Base-by-base conservation (phyloP, 768 basidiomycete genomes). In the Hortiboletus campestris region DNA sequence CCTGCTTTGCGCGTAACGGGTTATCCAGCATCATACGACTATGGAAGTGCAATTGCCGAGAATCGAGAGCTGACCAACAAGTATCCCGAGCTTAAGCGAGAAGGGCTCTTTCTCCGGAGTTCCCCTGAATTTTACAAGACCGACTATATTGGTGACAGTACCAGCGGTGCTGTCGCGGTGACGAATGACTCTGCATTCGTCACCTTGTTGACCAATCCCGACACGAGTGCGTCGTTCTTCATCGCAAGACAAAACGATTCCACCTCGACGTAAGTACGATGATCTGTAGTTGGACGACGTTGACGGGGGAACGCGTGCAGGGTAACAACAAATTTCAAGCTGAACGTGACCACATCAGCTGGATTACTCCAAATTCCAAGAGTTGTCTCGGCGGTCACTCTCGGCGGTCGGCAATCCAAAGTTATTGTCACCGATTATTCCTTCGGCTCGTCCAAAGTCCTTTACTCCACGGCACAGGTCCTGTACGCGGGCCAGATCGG, bases 111-210 rank as follows among this genome's bases (percentile, higher is more conserved):
- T 77, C 71, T 93, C 19, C 84, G 91, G 28, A 88, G 86, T 59
- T 86, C 88, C 0, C 85, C 82, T 0, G 86, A 88, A 45, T 89
- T 93, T 66, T 82, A 84, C 70, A 88, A 91, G 73, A 94, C 91
- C 0, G 80, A 90, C 58, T 82, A 84, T 78, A 74, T 91, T 20
- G 85, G 83, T 4, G 80, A 89, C 61, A 78, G 82, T 22, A 80
- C 76, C 22, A 80, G 75, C 13, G 83, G 83, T 36, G 70, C 69
- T 13, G 76, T 79, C 25, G 63, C 58, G 0, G 64, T 76, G 41
- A 69, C 73, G n/a, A 80, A 80, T 54, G 55, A 78, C 0, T 76
- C 74, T 3, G 80, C 78, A 4, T 87, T 84, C 57, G 79, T 81
- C 17, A 89, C 87, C 0, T 65, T 84, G 19, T 72, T 94, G 46